phyloP scores from a whole-genome alignment of 1,139 yeast genomes.

The Hyphopichia pseudoburtonii region DNA sequence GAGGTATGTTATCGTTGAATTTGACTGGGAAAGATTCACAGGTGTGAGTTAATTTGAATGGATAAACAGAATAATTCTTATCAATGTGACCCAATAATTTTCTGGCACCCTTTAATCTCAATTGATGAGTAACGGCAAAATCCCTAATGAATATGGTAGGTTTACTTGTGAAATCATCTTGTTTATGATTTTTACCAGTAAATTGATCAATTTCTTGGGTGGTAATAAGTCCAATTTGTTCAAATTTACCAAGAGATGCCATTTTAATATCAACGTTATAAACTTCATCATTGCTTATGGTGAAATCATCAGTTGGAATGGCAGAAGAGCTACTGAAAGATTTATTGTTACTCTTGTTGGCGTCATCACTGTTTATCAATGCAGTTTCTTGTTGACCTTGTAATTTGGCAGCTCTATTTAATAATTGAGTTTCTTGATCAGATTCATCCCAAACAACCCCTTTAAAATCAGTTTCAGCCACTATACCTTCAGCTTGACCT shows the following conservation, averaged over 20 bases:
- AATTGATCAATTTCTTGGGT: slow-evolving; percentile 63
- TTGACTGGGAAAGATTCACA: slow-evolving; percentile 60
- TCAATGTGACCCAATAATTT: slow-evolving; percentile 70
- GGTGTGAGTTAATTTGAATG: slow-evolving; percentile 78
- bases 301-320: slow-evolving; percentile 74
- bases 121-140: slow-evolving; percentile 72
- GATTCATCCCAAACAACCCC: slow-evolving; percentile 91
- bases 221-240: slow-evolving; percentile 61
- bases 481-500: slow-evolving; percentile 90
- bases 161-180: slow-evolving; percentile 52
- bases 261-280: slow-evolving; percentile 80
- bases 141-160: slow-evolving; percentile 85
- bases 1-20: slow-evolving; percentile 32
- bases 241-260: slow-evolving; percentile 62
- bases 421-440: slow-evolving; percentile 66
- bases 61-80: slow-evolving; percentile 77
- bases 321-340: slow-evolving; percentile 43
- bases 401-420: slow-evolving; percentile 38
- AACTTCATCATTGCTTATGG: slow-evolving; percentile 78
- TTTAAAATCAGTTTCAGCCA: slow-evolving; percentile 87
- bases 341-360: slow-evolving; percentile 32
- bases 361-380: slow-evolving; percentile 9
- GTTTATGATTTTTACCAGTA: slow-evolving; percentile 59
- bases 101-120: slow-evolving; percentile 76
- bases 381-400: slow-evolving; percentile 7